A percentile compares a stretch with the other conserved stretches of the same genome.
These are phyloP conservation scores for Cardamine chenopodiifolia DNA, from an alignment of 345 rosid species.

Conservation along the genomic window DNA sequence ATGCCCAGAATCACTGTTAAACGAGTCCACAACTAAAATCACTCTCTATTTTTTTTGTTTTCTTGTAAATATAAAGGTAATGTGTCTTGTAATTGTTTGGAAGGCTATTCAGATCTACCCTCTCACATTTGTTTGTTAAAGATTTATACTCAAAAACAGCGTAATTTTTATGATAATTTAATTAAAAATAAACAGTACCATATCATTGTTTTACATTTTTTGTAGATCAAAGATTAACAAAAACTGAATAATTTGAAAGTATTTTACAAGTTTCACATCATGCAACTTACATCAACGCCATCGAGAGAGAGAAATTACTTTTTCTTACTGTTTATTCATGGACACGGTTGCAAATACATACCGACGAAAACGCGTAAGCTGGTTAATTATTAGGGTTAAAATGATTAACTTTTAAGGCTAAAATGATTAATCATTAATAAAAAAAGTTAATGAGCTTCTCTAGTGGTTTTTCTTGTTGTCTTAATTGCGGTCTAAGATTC, in stretches of 20 bases:
- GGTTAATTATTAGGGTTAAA: slow-evolving; percentile 5
- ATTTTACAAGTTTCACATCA: background rate
- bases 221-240: background rate
- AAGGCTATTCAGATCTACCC: background rate
- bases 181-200: background rate
- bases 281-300: background rate
- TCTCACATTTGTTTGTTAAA: background rate
- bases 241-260: background rate
- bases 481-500: slow-evolving; percentile 64
- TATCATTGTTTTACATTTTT: no score
- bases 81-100: background rate
- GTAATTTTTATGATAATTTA: no score
- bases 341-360: slow-evolving; percentile 14
- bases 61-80: background rate
- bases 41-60: no score
- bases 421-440: slow-evolving; percentile 23
- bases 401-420: background rate
- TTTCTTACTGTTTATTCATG: background rate
- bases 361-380: background rate
- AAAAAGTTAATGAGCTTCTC: slow-evolving; percentile 25
- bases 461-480: slow-evolving; percentile 32
- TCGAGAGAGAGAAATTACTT: background rate
- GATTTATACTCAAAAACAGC: background rate
- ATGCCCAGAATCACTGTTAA: background rate
- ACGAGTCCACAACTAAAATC: no score